Evolutionary conservation across 164 flowering plant genomes (phyloP).

Genomic region (Vitis vinifera): DNA sequence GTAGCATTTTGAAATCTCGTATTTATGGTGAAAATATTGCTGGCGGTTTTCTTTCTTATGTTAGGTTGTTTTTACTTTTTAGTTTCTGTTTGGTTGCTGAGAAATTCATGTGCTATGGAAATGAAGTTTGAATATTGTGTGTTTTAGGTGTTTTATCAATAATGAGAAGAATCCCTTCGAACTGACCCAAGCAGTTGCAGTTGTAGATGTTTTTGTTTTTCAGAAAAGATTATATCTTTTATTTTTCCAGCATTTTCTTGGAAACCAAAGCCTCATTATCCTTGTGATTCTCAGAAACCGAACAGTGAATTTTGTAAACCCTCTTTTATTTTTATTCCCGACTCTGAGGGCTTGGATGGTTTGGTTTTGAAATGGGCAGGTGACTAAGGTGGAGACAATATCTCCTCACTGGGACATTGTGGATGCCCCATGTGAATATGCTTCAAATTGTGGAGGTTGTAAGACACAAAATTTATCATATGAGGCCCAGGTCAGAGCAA

Average conservation of each 20-base stretch:
- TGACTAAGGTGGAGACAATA: conserved; percentile 65
- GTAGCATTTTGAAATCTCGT: neutral
- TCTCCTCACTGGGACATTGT: conserved; percentile 73
- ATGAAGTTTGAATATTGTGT: too few relatives aligned
- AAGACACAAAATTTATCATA: conserved; percentile 83
- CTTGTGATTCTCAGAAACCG: neutral
- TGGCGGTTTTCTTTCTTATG: too few relatives aligned
- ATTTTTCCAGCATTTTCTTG: too few relatives aligned
- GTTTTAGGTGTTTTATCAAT: too few relatives aligned
- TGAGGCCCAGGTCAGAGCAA: conserved; percentile 84
- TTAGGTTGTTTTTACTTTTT: neutral
- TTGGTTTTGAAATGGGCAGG: conserved; percentile 44
- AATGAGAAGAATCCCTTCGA: too few relatives aligned
- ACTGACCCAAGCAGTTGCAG: too few relatives aligned
- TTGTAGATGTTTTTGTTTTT: too few relatives aligned
- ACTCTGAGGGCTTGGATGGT: neutral
- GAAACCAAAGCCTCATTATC: too few relatives aligned
- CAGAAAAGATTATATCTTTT: too few relatives aligned
- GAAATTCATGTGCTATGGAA: neutral
- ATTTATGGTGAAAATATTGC: too few relatives aligned
- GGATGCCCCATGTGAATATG: conserved; percentile 91
- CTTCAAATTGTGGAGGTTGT: conserved; percentile 91
- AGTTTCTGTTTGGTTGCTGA: neutral
- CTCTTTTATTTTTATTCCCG: neutral
- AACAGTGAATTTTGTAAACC: neutral